phyloP scores from a whole-genome alignment of 805 yeast species.

The Myxozyma monticola region DNA sequence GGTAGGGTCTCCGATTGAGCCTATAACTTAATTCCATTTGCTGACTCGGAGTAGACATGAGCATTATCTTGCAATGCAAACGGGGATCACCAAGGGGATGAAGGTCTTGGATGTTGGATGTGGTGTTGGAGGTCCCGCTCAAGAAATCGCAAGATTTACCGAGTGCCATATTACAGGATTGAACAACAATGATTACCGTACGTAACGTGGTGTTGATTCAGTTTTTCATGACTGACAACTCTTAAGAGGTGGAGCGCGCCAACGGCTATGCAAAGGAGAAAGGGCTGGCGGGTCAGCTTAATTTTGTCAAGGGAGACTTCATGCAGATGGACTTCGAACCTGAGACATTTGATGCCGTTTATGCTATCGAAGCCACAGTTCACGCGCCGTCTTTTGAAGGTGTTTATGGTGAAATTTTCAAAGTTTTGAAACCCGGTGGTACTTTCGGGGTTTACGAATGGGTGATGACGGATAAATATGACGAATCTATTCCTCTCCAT shows the following conservation, averaged over 20 bases:
- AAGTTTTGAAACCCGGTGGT: slow-evolving; percentile 97
- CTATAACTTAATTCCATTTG: neutral
- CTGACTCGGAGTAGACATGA: slow-evolving; percentile 65
- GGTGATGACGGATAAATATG: slow-evolving; percentile 96
- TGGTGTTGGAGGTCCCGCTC: slow-evolving; percentile 99
- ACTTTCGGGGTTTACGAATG: slow-evolving; percentile 97
- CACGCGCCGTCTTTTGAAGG: slow-evolving; percentile 97
- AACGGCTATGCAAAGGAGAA: slow-evolving; percentile 69
- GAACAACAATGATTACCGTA: slow-evolving; percentile 87
- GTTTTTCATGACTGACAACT: neutral
- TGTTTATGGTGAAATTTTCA: slow-evolving; percentile 90
- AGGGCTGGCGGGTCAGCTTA: slow-evolving; percentile 69
- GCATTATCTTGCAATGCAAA: slow-evolving; percentile 86
- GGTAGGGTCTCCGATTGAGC: slow-evolving; percentile 26
- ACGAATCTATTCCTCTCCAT: slow-evolving; percentile 82
- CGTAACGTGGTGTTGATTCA: neutral
- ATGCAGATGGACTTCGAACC: slow-evolving; percentile 98
- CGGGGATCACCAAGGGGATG: slow-evolving; percentile 75
- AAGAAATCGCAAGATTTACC: slow-evolving; percentile 91
- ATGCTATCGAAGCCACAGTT: slow-evolving; percentile 97
- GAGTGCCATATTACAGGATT: slow-evolving; percentile 84
- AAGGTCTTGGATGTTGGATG: slow-evolving; percentile 96
- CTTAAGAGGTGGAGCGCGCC: slow-evolving; percentile 79
- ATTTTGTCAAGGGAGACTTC: slow-evolving; percentile 94
- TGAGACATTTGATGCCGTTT: slow-evolving; percentile 90